Conservation (phyloP, 2,329 filamentous ascomycete species). For the Fusarium equiseti region DNA sequence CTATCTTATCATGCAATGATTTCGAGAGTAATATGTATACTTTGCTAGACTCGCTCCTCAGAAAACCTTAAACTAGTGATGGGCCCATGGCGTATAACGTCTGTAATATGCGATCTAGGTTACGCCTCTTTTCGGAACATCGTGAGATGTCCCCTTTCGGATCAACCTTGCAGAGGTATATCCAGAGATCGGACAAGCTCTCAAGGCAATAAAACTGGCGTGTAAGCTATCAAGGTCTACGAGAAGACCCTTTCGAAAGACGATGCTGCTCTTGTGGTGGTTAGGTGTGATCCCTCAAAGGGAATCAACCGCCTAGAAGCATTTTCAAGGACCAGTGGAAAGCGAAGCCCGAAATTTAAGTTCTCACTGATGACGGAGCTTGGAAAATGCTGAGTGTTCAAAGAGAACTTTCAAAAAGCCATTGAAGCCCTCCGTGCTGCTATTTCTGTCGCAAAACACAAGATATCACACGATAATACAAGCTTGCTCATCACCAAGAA, state of each 20-base stretch:
- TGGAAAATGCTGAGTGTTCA: neutral
- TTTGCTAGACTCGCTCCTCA: no score
- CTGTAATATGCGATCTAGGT: neutral
- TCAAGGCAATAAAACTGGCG: neutral
- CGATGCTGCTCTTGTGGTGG: neutral
- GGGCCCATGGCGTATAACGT: no score
- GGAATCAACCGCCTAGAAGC: neutral
- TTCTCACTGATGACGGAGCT: neutral
- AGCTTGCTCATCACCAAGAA: accelerated
- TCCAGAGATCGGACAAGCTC: neutral
- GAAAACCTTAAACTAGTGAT: no score
- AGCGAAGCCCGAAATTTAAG: accelerated
- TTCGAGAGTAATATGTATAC: no score
- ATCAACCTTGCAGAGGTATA: neutral
- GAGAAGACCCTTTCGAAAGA: neutral
- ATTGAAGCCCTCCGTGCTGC: accelerated
- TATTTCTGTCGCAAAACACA: accelerated
- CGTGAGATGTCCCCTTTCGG: no score
- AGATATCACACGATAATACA: accelerated
- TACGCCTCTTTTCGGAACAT: neutral
- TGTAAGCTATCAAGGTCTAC: neutral
- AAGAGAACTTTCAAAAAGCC: neutral
- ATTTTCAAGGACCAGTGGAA: neutral
- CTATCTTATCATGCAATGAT: neutral
- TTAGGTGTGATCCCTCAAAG: neutral